Evolutionary conservation across 768 basidiomycete genomes (phyloP).

Genomic region (Pleurotus tuoliensis): DNA sequence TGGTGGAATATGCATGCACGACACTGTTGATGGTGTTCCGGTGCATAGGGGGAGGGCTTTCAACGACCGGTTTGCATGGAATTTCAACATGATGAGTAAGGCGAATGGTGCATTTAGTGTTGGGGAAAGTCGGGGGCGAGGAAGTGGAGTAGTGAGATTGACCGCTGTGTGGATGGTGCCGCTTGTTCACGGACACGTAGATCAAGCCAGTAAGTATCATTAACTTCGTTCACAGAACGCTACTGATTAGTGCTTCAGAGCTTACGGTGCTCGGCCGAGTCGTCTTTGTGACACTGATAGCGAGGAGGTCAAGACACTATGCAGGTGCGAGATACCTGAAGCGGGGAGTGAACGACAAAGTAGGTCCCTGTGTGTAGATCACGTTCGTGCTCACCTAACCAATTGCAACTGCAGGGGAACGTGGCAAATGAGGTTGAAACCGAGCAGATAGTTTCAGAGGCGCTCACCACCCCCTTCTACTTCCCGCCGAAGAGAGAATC

Average conservation of each 20-base stretch:
- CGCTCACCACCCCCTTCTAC: slow-evolving; percentile 86
- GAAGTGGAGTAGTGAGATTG: background rate
- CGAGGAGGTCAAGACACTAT: slow-evolving; percentile 89
- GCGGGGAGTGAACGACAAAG: slow-evolving; percentile 92
- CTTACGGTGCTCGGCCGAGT: slow-evolving; percentile 86
- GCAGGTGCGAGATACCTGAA: slow-evolving; percentile 95
- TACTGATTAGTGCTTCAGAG: slow-evolving; percentile 45
- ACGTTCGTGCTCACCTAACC: too few species aligned
- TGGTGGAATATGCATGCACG: slow-evolving; percentile 37
- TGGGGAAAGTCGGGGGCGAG: background rate
- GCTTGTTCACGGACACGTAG: slow-evolving; percentile 92
- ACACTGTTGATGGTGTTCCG: slow-evolving; percentile 17
- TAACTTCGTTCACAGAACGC: background rate
- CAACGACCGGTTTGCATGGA: slow-evolving; percentile 93
- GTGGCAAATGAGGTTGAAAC: slow-evolving; percentile 89
- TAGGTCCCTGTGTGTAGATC: slow-evolving; percentile 19
- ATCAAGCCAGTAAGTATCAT: slow-evolving; percentile 84
- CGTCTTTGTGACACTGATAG: slow-evolving; percentile 92
- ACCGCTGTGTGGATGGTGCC: slow-evolving; percentile 83
- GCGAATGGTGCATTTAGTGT: slow-evolving; percentile 41
- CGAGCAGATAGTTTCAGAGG: slow-evolving; percentile 94
- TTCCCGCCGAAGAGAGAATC: slow-evolving; percentile 47
- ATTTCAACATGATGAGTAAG: slow-evolving; percentile 23
- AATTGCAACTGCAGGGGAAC: too few species aligned
- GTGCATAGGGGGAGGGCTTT: slow-evolving; percentile 41